Base-by-base conservation (phyloP, 441 rosid genomes). In the Aleurites moluccanus region DNA sequence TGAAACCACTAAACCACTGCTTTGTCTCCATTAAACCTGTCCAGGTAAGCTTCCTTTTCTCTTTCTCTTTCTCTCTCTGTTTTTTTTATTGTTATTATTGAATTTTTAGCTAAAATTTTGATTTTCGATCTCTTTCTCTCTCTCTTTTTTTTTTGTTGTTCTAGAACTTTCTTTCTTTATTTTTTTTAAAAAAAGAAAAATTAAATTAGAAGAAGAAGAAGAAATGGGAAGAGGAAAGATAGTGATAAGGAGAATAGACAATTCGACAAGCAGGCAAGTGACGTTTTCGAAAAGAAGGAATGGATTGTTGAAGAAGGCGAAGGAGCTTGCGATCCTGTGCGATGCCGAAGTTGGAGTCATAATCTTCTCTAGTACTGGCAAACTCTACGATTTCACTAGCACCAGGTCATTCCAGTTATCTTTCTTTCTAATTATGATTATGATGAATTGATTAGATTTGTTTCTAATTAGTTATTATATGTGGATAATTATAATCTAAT, bases 221-320 rank as follows among this genome's bases (percentile, higher is more conserved):
- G n/a, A 11, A 50, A 92, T 90, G 96, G 96, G 93, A 81, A 89
- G 97, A 85, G 95, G 97, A 45, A 90, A 92, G 78, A 89, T 92
- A 73, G 86, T 82, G 80, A 92, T 90, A 68, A 80, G 87, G 83
- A 87, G 95, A 81, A 90, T 90, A 64, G 96, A 92, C 53, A 89
- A 92, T 79, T 86, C 92, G 27, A 86, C 96, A 73, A 92, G 92
- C 81, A 77, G 97, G 79, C 97, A 92, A 86, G 97, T 90, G 66
- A 92, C 97, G 64, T 92, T 92, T 67, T 92, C 93, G 30, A 91
- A 91, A 79, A 75, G 94, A 70, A 79, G 97, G 73, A 88, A 80
- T 64, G 94, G 97, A 64, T 75, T 91, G 82, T 69, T 91, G 83
- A 91, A 91, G 85, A 91, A 91, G 64, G 93, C 97, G 47, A 88